Conservation (phyloP, 2,329 filamentous ascomycete species). For the Magnaporthiopsis poae region DNA sequence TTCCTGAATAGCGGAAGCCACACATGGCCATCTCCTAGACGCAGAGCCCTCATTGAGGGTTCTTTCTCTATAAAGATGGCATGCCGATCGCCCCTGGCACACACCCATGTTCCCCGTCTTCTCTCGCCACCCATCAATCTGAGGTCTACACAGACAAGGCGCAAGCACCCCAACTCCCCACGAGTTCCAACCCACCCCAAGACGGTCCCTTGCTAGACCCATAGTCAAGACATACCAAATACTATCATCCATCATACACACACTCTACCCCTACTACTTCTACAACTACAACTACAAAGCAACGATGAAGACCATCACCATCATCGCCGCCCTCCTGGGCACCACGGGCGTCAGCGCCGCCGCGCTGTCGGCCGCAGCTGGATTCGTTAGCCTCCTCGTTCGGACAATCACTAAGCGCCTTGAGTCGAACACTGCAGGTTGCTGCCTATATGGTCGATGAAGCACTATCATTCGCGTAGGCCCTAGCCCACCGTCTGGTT, state of each 20-base stretch:
- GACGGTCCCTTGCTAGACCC: not conserved
- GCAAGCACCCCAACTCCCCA: not conserved
- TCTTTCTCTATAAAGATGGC: not conserved
- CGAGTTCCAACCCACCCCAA: not conserved
- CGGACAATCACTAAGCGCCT: too few relatives aligned
- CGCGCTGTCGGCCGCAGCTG: slow-evolving; percentile 7
- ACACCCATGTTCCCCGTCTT: not conserved
- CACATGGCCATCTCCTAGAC: not conserved
- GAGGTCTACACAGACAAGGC: slow-evolving; percentile 1
- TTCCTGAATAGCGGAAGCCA: not conserved
- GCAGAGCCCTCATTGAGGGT: not conserved
- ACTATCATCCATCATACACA: not conserved
- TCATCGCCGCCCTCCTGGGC: slow-evolving; percentile 11
- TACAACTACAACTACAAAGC: not conserved
- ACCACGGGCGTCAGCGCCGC: slow-evolving; percentile 12
- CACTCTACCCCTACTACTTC: not conserved
- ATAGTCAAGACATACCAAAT: slow-evolving; percentile 1
- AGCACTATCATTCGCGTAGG: too few relatives aligned
- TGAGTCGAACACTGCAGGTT: too few relatives aligned
- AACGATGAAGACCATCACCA: slow-evolving; percentile 13
- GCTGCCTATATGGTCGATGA: too few relatives aligned
- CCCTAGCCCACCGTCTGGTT: too few relatives aligned
- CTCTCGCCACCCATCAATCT: not conserved
- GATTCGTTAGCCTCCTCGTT: too few relatives aligned
- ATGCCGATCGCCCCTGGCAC: not conserved